Conservation (phyloP, 371 early-diverging fungal species). For the Mortierella sp. region DNA sequence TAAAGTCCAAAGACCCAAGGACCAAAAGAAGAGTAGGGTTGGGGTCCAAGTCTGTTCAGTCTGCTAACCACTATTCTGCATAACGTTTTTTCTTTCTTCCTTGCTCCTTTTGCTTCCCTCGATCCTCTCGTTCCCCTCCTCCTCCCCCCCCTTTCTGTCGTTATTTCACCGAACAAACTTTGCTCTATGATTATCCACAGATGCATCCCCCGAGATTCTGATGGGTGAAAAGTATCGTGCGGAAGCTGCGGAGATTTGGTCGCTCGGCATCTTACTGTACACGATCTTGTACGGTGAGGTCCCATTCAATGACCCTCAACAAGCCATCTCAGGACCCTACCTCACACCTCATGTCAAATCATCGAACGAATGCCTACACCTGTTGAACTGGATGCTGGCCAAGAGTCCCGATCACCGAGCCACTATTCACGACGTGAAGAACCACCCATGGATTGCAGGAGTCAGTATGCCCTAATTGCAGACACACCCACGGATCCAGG, state of each 20-base stretch:
- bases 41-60: no score
- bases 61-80: no score
- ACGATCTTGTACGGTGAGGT: slow-evolving; percentile 79
- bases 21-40: no score
- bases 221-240: slow-evolving; percentile 74
- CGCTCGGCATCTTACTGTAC: slow-evolving; percentile 81
- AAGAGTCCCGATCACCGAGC: slow-evolving; percentile 66
- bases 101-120: background rate
- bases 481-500: no score
- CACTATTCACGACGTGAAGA: slow-evolving; percentile 67
- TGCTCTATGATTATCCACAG: slow-evolving; percentile 7
- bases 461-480: slow-evolving; percentile 27
- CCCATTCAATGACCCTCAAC: slow-evolving; percentile 71
- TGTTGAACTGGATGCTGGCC: slow-evolving; percentile 74
- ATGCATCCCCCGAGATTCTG: slow-evolving; percentile 86
- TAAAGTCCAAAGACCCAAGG: no score
- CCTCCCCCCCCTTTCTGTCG: slow-evolving; percentile 13
- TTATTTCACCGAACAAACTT: no score
- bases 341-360: slow-evolving; percentile 56
- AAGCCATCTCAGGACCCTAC: slow-evolving; percentile 61
- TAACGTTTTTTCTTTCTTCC: background rate
- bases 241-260: slow-evolving; percentile 86
- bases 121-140: background rate
- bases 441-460: slow-evolving; percentile 68
- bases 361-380: slow-evolving; percentile 62